Evolutionary conservation across 225 moss, liverwort and hornwort genomes (phyloP).

Genomic region (Straminergon stramineum): DNA sequence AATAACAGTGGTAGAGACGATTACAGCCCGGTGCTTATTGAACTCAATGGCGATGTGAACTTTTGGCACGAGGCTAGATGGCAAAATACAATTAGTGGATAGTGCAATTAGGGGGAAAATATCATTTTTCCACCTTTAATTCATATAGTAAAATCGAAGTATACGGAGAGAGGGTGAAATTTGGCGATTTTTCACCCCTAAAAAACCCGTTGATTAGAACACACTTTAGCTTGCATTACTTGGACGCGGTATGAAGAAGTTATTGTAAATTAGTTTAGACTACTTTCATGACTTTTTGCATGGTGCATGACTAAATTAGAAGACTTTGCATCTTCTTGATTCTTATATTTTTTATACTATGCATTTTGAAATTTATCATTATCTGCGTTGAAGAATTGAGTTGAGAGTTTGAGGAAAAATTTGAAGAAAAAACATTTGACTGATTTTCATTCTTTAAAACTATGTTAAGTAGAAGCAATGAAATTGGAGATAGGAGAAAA

Average conservation of each 20-base stretch:
- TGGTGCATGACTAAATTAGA: not conserved
- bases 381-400: not conserved
- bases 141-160: too few relatives aligned
- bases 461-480: not conserved
- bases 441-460: not conserved
- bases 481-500: accelerated
- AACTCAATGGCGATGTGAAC: too few relatives aligned
- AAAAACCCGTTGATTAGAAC: too few relatives aligned
- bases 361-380: not conserved
- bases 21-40: too few relatives aligned
- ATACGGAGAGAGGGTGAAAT: too few relatives aligned
- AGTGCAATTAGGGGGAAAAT: too few relatives aligned
- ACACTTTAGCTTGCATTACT: not conserved
- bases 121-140: too few relatives aligned
- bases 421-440: not conserved
- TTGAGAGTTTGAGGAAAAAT: not conserved
- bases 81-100: too few relatives aligned
- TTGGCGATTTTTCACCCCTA: too few relatives aligned
- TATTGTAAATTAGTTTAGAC: not conserved
- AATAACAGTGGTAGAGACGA: too few relatives aligned
- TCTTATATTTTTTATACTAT: too few relatives aligned
- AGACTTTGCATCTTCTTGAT: not conserved
- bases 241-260: accelerated
- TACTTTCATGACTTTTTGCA: not conserved
- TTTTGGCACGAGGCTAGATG: too few relatives aligned